Evolutionary conservation across 2,329 filamentous ascomycete species (phyloP).

Genomic region (Neurospora sp.): DNA sequence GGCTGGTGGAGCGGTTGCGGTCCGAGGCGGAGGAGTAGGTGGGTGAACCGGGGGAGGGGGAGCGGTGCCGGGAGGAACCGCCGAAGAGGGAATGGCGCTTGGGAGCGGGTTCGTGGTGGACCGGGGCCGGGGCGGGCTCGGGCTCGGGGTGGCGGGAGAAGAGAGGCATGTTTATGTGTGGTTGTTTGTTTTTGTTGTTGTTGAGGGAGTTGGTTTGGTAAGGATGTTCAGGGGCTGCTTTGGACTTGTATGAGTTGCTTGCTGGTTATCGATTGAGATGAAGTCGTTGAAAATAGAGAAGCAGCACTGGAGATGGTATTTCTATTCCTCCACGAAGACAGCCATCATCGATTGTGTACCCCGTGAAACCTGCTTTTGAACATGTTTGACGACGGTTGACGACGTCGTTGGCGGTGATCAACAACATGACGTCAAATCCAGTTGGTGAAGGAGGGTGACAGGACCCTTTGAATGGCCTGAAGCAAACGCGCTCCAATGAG

Average conservation of each 20-base stretch:
- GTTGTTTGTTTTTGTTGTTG: constrained; percentile 1
- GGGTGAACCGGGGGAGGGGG: constrained; percentile 18
- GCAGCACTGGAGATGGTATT: background rate
- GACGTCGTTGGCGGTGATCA: background rate
- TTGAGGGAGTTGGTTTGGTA: background rate
- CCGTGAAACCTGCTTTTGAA: constrained; percentile 12
- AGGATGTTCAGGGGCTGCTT: background rate
- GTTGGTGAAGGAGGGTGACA: constrained; percentile 3
- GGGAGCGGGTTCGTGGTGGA: constrained; percentile 16
- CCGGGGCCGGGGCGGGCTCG: constrained; percentile 22
- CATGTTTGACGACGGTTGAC: background rate
- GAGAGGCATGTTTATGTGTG: constrained; percentile 23
- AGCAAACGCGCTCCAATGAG: constrained; percentile 2
- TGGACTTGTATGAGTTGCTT: background rate
- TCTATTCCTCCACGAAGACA: background rate
- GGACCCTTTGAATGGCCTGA: background rate
- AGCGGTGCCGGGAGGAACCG: constrained; percentile 14
- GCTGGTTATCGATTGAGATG: background rate
- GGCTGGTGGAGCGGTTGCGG: constrained; percentile 16
- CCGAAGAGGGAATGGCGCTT: constrained; percentile 28
- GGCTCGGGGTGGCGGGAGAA: constrained; percentile 25
- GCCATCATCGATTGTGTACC: background rate
- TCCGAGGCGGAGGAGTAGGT: constrained; percentile 18
- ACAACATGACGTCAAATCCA: constrained; percentile 6
- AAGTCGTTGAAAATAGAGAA: background rate